A percentile compares a stretch with the other conserved stretches of the same genome.
These are phyloP conservation scores for Sporobolus alterniflorus DNA, from an alignment of 202 grass and related monocot species.

Conservation along the genomic window DNA sequence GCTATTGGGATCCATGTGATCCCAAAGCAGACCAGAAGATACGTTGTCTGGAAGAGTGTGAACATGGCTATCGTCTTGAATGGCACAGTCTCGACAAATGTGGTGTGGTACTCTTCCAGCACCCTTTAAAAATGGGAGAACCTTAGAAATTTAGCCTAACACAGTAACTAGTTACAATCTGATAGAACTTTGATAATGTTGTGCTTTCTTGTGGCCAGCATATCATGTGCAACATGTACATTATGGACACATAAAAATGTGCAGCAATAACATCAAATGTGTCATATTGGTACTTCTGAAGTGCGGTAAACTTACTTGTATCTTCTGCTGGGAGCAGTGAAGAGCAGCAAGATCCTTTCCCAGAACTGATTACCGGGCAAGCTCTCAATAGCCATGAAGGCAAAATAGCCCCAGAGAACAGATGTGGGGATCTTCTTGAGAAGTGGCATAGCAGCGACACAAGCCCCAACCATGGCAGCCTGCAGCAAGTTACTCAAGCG, in stretches of 20 bases:
- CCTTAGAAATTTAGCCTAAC: not conserved
- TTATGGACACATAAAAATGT: slow-evolving; percentile 5
- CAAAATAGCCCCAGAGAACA: slow-evolving; percentile 98
- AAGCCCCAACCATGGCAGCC: slow-evolving; percentile 74
- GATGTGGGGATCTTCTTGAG: slow-evolving; percentile 96
- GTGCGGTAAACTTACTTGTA: slow-evolving; percentile 75
- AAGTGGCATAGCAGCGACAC: slow-evolving; percentile 91
- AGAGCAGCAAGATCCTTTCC: slow-evolving; percentile 92
- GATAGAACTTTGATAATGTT: not conserved
- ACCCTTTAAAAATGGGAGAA: slow-evolving; percentile 65
- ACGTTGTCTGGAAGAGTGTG: slow-evolving; percentile 86
- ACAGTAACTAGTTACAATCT: not conserved
- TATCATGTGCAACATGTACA: not conserved
- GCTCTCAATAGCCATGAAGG: slow-evolving; percentile 99
- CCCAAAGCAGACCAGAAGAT: slow-evolving; percentile 90
- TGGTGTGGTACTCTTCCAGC: slow-evolving; percentile 90
- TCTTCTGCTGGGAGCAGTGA: slow-evolving; percentile 96
- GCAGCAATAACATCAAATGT: not conserved
- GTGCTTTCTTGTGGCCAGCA: slow-evolving; percentile 4
- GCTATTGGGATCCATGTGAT: slow-evolving; percentile 98
- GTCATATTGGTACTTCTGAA: not conserved
- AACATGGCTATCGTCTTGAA: slow-evolving; percentile 95
- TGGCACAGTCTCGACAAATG: slow-evolving; percentile 93
- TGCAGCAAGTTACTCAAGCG: slow-evolving; percentile 92
- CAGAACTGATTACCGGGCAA: slow-evolving; percentile 98